Evolutionary conservation across 306 rosid species (phyloP).

Genomic region (Vicia villosa): DNA sequence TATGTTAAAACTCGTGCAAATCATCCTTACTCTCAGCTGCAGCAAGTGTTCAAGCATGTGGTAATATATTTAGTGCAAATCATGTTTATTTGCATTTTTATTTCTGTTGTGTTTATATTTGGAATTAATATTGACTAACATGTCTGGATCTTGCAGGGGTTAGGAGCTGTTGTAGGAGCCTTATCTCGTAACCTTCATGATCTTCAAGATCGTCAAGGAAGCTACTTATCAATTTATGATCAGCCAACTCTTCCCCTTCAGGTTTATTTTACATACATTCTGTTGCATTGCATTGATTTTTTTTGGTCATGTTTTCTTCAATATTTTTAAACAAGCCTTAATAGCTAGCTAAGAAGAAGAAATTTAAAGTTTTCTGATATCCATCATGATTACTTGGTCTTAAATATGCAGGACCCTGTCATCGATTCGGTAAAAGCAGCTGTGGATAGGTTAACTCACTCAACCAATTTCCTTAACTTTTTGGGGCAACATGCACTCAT

Average conservation of each 20-base stretch:
- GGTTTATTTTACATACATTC: slow-evolving; percentile 53
- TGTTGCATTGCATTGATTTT: neutral
- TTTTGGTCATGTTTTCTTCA: slow-evolving; percentile 16
- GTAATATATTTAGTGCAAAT: slow-evolving; percentile 57
- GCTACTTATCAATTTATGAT: slow-evolving; percentile 94
- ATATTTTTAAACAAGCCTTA: slow-evolving; percentile 15
- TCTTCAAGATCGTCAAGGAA: slow-evolving; percentile 94
- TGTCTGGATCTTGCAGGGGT: slow-evolving; percentile 62
- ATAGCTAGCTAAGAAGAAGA: slow-evolving; percentile 14
- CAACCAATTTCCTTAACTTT: slow-evolving; percentile 92
- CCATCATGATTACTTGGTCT: slow-evolving; percentile 32
- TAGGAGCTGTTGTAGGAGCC: slow-evolving; percentile 99
- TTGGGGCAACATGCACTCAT: slow-evolving; percentile 98
- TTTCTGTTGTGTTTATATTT: neutral
- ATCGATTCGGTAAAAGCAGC: slow-evolving; percentile 80
- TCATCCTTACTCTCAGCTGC: slow-evolving; percentile 98
- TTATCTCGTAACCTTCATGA: slow-evolving; percentile 95
- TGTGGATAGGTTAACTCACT: slow-evolving; percentile 80
- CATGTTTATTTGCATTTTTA: neutral
- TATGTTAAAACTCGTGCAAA: slow-evolving; percentile 95
- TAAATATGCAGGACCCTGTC: slow-evolving; percentile 80
- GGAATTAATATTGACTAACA: slow-evolving; percentile 37
- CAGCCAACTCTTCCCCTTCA: slow-evolving; percentile 76
- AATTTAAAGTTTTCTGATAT: slow-evolving; percentile 18
- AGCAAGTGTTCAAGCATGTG: slow-evolving; percentile 99